These are phyloP conservation scores for Gastrolobium villosum DNA, from an alignment of 306 rosid species.

Conservation along the genomic window DNA sequence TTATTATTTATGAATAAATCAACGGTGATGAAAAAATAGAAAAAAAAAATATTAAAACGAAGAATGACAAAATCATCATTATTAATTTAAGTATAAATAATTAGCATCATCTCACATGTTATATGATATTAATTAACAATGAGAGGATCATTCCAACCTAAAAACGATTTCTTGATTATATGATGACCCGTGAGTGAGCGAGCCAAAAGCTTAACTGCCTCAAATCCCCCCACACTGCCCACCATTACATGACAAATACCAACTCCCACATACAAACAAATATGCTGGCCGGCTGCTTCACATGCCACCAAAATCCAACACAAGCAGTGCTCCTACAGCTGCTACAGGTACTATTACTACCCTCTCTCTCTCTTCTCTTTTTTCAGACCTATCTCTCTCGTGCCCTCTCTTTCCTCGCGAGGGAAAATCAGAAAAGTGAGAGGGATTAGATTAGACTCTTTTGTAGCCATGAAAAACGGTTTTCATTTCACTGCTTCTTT, in stretches of 20 bases:
- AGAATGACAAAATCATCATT: too few relatives aligned
- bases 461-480: slow-evolving; percentile 54
- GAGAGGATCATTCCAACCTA: too few relatives aligned
- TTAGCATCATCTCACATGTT: too few relatives aligned
- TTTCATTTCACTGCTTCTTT: slow-evolving; percentile 27
- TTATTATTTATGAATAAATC: too few relatives aligned
- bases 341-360: too few relatives aligned
- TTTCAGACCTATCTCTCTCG: slow-evolving; percentile 32
- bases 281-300: slow-evolving; percentile 61
- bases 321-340: slow-evolving; percentile 8
- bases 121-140: too few relatives aligned
- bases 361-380: too few relatives aligned
- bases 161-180: neutral
- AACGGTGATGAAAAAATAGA: too few relatives aligned
- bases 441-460: slow-evolving; percentile 41
- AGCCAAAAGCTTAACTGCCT: slow-evolving; percentile 44
- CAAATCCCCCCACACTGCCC: slow-evolving; percentile 41
- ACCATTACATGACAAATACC: slow-evolving; percentile 53
- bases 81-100: too few relatives aligned
- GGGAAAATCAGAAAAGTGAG: slow-evolving; percentile 19
- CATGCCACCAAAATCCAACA: slow-evolving; percentile 60
- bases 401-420: slow-evolving; percentile 13
- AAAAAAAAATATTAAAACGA: too few relatives aligned
- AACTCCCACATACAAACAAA: slow-evolving; percentile 56
- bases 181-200: slow-evolving; percentile 51